Evolutionary conservation across 1,284 basidiomycete species (phyloP).

Genomic region (Nidula niveotomentosa): DNA sequence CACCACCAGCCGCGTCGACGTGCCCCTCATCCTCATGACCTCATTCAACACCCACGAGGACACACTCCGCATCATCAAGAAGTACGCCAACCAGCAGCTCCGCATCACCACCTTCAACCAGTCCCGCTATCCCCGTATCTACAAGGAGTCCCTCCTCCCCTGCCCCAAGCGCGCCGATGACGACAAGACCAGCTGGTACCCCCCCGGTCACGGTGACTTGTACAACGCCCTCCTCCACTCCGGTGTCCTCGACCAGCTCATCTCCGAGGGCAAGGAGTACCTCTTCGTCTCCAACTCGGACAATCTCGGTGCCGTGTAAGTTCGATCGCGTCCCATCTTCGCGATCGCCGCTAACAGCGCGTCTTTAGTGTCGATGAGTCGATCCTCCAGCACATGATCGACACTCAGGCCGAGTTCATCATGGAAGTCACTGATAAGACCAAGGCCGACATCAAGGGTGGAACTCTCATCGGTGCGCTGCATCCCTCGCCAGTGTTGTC

Average conservation of each 20-base stretch:
- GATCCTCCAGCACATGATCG: slow-evolving; percentile 91
- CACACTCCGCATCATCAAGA: slow-evolving; percentile 97
- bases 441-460: slow-evolving; percentile 99
- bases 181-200: slow-evolving; percentile 98
- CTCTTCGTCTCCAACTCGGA: slow-evolving; percentile 99
- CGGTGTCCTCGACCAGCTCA: slow-evolving; percentile 93
- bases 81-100: slow-evolving; percentile 98
- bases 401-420: slow-evolving; percentile 86
- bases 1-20: slow-evolving; percentile 74
- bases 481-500: background rate
- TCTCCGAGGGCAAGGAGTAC: slow-evolving; percentile 97
- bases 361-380: slow-evolving; percentile 69
- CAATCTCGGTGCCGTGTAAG: slow-evolving; percentile 96
- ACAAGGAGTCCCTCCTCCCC: slow-evolving; percentile 92
- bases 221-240: slow-evolving; percentile 95
- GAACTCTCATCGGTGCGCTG: slow-evolving; percentile 77
- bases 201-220: slow-evolving; percentile 98
- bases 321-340: slow-evolving; percentile 17
- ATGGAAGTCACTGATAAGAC: slow-evolving; percentile 99
- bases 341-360: slow-evolving; percentile 8
- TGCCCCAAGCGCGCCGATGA: slow-evolving; percentile 85
- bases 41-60: slow-evolving; percentile 99
- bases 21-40: slow-evolving; percentile 99
- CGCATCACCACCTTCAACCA: slow-evolving; percentile 98
- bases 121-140: slow-evolving; percentile 97